phyloP scores from a whole-genome alignment of 805 yeast species.

The Hanseniaspora pseudoguilliermondii region DNA sequence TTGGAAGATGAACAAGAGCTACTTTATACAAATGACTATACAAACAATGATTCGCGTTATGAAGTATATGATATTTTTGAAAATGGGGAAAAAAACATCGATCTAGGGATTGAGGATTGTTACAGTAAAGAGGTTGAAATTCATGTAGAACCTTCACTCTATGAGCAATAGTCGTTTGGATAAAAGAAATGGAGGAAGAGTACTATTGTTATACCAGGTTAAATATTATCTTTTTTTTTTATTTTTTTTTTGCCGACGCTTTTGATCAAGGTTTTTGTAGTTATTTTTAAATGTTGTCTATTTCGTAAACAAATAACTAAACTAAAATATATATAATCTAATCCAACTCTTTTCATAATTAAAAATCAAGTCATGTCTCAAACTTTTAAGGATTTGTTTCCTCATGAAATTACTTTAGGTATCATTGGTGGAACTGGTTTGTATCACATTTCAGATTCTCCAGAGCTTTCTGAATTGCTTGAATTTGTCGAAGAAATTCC shows the following conservation, averaged over 20 bases:
- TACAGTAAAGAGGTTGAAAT: neutral
- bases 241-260: neutral
- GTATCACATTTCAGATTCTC: conserved; percentile 57
- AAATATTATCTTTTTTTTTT: no score
- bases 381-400: neutral
- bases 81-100: neutral
- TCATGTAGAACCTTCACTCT: neutral
- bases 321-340: no score
- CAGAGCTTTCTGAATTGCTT: conserved; percentile 24
- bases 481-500: conserved; percentile 70
- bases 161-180: neutral
- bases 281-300: no score
- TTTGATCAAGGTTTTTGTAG: neutral
- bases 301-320: no score
- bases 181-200: no score
- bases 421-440: conserved; percentile 98
- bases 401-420: conserved; percentile 50
- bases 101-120: neutral
- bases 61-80: neutral
- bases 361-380: neutral
- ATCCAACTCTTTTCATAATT: no score
- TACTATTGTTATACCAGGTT: no score
- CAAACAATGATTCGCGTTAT: neutral
- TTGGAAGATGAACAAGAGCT: conserved; percentile 1
- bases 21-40: neutral